These are phyloP conservation scores for Boletus rufocinnamomeus DNA, from an alignment of 768 basidiomycete genomes.

Conservation along the genomic window DNA sequence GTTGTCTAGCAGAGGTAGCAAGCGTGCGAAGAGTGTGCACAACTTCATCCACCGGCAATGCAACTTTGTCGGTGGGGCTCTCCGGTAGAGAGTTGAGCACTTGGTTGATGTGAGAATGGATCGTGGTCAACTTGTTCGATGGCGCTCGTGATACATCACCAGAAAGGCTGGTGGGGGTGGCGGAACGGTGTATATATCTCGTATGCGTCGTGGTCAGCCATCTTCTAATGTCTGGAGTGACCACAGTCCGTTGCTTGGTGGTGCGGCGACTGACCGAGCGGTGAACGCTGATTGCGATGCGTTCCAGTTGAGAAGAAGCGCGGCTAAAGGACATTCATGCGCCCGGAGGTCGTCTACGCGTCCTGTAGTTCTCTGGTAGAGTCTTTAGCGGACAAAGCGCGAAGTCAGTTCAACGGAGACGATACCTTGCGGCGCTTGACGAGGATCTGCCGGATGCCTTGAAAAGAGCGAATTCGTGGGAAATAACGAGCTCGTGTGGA, in stretches of 20 bases:
- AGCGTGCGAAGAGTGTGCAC: conserved; percentile 46
- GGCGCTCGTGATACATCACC: conserved; percentile 15
- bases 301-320: conserved; percentile 38
- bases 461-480: conserved; percentile 28
- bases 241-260: conserved; percentile 9
- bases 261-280: conserved; percentile 23
- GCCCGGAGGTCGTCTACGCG: conserved; percentile 23
- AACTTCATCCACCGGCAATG: conserved; percentile 33
- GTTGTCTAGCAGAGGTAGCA: conserved; percentile 50
- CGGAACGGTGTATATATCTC: conserved; percentile 5
- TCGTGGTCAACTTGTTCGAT: conserved; percentile 21
- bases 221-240: conserved; percentile 22
- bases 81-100: conserved; percentile 26
- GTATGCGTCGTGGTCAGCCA: conserved; percentile 24
- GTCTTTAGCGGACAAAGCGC: conserved; percentile 8
- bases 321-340: conserved; percentile 64
- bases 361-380: conserved; percentile 11
- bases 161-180: not conserved
- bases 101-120: conserved; percentile 27
- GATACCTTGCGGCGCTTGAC: conserved; percentile 19
- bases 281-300: conserved; percentile 28
- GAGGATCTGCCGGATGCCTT: not conserved
- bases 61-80: conserved; percentile 4
- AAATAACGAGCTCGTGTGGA: conserved; percentile 17
- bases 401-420: not conserved